Conservation (phyloP, 768 basidiomycete species). For the Clavulina sp. region DNA sequence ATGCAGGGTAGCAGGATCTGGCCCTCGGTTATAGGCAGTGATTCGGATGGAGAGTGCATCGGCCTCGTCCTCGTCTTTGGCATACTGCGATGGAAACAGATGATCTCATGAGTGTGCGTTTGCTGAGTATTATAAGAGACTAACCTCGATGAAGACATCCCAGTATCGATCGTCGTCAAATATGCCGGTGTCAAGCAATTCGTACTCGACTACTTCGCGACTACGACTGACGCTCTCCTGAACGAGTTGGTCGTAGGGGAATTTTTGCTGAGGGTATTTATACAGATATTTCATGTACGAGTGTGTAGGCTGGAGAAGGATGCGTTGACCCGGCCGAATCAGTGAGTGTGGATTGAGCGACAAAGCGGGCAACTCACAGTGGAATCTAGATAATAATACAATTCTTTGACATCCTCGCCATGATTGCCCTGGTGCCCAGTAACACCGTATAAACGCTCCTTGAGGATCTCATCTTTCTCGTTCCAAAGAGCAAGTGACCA, state of each 20-base stretch:
- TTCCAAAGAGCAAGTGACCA: slow-evolving; percentile 91
- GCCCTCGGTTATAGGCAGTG: slow-evolving; percentile 91
- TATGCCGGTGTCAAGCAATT: slow-evolving; percentile 79
- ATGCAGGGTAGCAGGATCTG: slow-evolving; percentile 85
- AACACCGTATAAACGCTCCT: slow-evolving; percentile 90
- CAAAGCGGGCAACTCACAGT: slow-evolving; percentile 23
- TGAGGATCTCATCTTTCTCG: slow-evolving; percentile 80
- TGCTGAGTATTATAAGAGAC: slow-evolving; percentile 14
- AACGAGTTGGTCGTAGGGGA: slow-evolving; percentile 88
- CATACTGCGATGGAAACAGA: slow-evolving; percentile 50
- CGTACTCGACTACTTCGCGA: slow-evolving; percentile 79
- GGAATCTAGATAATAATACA: slow-evolving; percentile 97
- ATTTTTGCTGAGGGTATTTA: slow-evolving; percentile 89
- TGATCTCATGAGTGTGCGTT: not conserved
- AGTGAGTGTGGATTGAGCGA: not conserved
- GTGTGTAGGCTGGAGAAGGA: slow-evolving; percentile 48
- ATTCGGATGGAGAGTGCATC: slow-evolving; percentile 84
- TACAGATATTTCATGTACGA: slow-evolving; percentile 99
- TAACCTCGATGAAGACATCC: slow-evolving; percentile 95
- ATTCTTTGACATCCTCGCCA: slow-evolving; percentile 96
- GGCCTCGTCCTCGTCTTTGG: slow-evolving; percentile 86
- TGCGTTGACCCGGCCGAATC: no score
- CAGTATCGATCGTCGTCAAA: slow-evolving; percentile 93
- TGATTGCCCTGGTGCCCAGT: slow-evolving; percentile 98
- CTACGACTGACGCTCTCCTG: slow-evolving; percentile 64